Evolutionary conservation across 2,329 filamentous ascomycete species (phyloP), one percentile per base, ranked within the genome.

Genomic region (Chrysoporthe austroafricana): DNA sequence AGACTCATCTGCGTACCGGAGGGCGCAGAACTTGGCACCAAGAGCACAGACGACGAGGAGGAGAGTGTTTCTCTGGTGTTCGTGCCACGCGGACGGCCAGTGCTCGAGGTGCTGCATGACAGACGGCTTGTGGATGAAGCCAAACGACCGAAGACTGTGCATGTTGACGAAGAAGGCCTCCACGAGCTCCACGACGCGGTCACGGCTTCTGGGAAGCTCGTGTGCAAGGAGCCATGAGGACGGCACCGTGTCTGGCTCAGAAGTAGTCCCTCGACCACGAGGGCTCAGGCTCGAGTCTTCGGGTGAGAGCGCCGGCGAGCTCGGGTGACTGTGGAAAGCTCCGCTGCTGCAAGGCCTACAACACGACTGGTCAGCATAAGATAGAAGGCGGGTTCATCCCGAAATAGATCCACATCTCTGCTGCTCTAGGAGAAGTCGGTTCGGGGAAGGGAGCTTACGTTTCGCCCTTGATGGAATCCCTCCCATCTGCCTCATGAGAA

Each of bases 101-200:
- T 66, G 42, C 52, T 69, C 66, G 11, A 74, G 62, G 26, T 71
- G 67, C 46, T 69, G 66, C 64, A 72, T 66, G 21, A 72, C 70
- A 16, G 69, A 67, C 13, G 71, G 70, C 66, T 70, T 73, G 64
- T 74, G 72, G 21, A 74, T 59, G 62, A 74, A 74, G 18, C 67
- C 71, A 50, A 73, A 71, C 50, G 61, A 74, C 14, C 72, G 68
- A 5, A 74, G 63, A 4, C 64, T 64, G 52, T 74, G 72, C 18
- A 73, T 63, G 32, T 71, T 73, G 59, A 43, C 44, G 60, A 74
- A 74, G 56, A 72, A 74, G n/a, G 71, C 66, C 34, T 74, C 72
- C 5, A 68, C 67, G 4, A 72, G 70, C 2, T 46, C 21, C 0
- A 66, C 34, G 5, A 68, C 39, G 6, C 36, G 62, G 1, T 68